Evolutionary conservation across 352 stramenopile species (phyloP).

Genomic region (Phytophthora citrophthora): DNA sequence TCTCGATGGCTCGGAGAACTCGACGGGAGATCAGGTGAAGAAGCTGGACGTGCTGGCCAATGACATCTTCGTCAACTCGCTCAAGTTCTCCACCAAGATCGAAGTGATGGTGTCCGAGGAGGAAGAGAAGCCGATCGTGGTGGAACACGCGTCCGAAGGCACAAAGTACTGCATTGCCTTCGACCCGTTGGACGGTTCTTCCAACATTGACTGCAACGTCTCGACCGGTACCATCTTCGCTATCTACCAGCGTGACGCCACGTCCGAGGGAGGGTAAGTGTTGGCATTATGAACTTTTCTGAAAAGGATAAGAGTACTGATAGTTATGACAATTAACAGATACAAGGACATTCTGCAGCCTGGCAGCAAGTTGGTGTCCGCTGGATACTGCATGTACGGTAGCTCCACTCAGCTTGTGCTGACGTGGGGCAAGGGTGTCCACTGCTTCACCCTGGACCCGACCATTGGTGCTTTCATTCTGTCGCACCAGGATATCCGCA

Average conservation of each 20-base stretch:
- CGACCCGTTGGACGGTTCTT: constrained; percentile 98
- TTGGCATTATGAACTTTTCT: neutral
- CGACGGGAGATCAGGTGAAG: constrained; percentile 98
- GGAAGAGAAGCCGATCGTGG: constrained; percentile 97
- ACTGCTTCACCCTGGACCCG: constrained; percentile 98
- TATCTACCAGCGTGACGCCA: constrained; percentile 93
- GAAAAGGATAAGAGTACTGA: constrained; percentile 5
- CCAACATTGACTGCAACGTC: constrained; percentile 99
- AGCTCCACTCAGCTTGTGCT: constrained; percentile 98
- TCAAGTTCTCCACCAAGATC: constrained; percentile 97
- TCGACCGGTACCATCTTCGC: constrained; percentile 99
- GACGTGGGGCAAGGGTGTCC: constrained; percentile 94
- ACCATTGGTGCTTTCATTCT: constrained; percentile 99
- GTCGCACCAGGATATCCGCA: constrained; percentile 94
- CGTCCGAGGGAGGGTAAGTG: constrained; percentile 52
- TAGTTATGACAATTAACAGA: constrained; percentile 6
- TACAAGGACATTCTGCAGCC: constrained; percentile 95
- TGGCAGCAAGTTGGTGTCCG: constrained; percentile 94
- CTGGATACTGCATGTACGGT: constrained; percentile 99
- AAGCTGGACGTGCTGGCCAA: constrained; percentile 99
- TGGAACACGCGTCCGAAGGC: constrained; percentile 60
- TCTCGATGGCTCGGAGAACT: constrained; percentile 97
- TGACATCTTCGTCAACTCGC: constrained; percentile 98
- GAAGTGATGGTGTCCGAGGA: constrained; percentile 98
- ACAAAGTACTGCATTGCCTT: constrained; percentile 98